Evolutionary conservation across 257 asterid genomes (phyloP), one percentile per base, ranked within the genome.

Genomic region (Solanum infundibuliforme): DNA sequence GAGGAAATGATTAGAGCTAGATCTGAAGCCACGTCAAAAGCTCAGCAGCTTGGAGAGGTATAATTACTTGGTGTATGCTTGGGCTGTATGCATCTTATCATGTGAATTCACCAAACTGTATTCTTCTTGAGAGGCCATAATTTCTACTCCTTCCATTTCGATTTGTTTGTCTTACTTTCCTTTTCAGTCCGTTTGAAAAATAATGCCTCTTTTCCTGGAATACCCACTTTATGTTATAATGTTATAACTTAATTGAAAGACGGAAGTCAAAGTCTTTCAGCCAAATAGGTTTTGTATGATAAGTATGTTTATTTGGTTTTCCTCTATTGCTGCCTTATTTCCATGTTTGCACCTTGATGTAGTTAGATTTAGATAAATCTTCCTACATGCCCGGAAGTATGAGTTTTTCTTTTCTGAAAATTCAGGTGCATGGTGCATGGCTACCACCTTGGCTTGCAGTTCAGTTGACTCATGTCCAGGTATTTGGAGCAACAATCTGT

Each of bases 371-470:
- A 3, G 1, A n/a, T 43, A 68, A 81, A 46, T 36, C 69, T 8
- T 82, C 41, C 41, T 29, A 20, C 85, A 32, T 43, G 4, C 27
- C 36, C 18, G 52, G 83, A 82, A 85, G 72, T 68, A 36, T 32
- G 75, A 86, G 84, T 68, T 52, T 14, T 85, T 89, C 39, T 58
- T 85, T 48, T 48, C 18, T 29, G 88, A 46, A 89, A 48, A 29
- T 46, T 89, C 91, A 96, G 99, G 93, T 87, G 83, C 97, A 93
- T 69, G 92, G 94, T 89, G 96, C 98, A 87, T 96, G 99, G 99
- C 92, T 95, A 92, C 99, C 99, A 43, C 97, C 94, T 79, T 96
- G 99, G 99, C 93, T 95, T 90, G 95, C 94, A 69, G 90, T 85
- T 87, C 94, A 90, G 86, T 82, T 91, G 21, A 83, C 86, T 48